phyloP scores from a whole-genome alignment of 805 yeast species.

The Yamadazyma kitorensis region DNA sequence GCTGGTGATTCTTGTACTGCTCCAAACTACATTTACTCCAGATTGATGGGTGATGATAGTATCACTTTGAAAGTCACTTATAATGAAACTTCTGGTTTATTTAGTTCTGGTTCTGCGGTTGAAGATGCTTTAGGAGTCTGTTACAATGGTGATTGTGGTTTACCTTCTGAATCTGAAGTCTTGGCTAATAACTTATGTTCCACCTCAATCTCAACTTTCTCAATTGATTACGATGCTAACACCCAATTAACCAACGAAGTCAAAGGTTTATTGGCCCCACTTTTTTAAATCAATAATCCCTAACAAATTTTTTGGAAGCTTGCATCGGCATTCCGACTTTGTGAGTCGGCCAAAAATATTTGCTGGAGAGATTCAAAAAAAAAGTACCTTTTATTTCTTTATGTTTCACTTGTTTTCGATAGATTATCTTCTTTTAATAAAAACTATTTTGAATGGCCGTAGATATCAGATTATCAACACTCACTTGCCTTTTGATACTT shows the following conservation, averaged over 20 bases:
- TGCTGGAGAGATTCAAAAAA: no score
- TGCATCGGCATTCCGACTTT: no score
- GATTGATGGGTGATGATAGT: constrained; percentile 44
- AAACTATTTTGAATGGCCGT: no score
- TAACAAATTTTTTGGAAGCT: no score
- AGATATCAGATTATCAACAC: no score
- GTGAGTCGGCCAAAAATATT: no score
- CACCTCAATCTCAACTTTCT: constrained; percentile 45
- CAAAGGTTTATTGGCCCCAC: constrained; percentile 14
- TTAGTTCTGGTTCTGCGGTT: constrained; percentile 7
- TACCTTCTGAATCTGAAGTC: constrained; percentile 42
- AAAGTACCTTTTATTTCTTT: no score
- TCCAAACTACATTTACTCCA: constrained; percentile 43
- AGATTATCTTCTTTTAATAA: no score
- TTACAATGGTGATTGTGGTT: constrained; percentile 40
- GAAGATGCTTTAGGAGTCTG: constrained; percentile 24
- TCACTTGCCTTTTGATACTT: no score
- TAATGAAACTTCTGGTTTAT: constrained; percentile 38
- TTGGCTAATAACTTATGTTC: constrained; percentile 35
- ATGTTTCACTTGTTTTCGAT: no score
- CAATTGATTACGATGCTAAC: constrained; percentile 46
- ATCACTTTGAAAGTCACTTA: constrained; percentile 29
- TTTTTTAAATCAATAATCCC: no score
- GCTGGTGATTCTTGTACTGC: constrained; percentile 38
- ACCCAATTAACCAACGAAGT: constrained; percentile 16